Evolutionary conservation across 305 asterid species (phyloP).

Genomic region (Striga hermonthica): DNA sequence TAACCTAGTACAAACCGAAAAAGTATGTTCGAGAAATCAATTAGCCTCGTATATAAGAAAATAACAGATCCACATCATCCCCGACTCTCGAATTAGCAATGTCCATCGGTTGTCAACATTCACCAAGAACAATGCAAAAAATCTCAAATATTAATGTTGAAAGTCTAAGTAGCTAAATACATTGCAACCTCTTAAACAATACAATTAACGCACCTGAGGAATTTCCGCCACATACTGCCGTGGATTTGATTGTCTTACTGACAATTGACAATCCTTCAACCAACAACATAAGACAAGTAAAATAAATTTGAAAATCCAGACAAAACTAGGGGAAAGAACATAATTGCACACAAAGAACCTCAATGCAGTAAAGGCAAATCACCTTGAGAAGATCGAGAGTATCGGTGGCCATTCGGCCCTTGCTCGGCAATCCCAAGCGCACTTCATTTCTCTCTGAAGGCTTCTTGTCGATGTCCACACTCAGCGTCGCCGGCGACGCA

Average conservation of each 20-base stretch:
- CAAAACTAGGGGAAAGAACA: neutral
- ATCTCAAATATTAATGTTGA: neutral
- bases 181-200: neutral
- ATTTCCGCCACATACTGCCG: conserved; percentile 86
- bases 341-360: neutral
- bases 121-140: too few species aligned
- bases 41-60: neutral
- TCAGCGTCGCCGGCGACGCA: conserved; percentile 48
- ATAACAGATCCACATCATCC: neutral
- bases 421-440: conserved; percentile 83
- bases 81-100: neutral
- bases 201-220: conserved; percentile 60
- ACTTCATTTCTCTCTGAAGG: conserved; percentile 48
- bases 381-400: conserved; percentile 83
- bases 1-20: neutral
- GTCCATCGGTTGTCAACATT: neutral
- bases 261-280: conserved; percentile 76
- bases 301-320: conserved; percentile 16
- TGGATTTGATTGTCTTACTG: conserved; percentile 86
- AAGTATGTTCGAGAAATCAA: neutral
- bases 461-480: conserved; percentile 47
- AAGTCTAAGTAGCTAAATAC: neutral
- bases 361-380: conserved; percentile 8
- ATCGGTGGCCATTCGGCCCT: conserved; percentile 85
- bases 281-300: neutral